phyloP scores from a whole-genome alignment of 306 rosid species.

The Pyrus betulifolia region DNA sequence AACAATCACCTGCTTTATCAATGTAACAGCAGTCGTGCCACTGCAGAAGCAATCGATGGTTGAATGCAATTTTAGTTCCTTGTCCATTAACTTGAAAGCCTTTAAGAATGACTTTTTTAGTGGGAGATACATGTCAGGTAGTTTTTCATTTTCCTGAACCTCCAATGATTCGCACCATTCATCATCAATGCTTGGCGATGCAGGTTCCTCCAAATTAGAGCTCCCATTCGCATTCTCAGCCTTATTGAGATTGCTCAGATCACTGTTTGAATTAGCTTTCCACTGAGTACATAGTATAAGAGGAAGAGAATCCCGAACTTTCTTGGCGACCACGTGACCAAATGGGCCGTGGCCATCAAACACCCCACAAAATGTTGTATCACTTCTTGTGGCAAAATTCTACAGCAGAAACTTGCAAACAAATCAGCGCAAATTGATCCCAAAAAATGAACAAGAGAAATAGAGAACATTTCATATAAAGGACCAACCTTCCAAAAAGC shows the following conservation, averaged over 20 bases:
- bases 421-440: background rate
- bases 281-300: constrained; percentile 32
- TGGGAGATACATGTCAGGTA: constrained; percentile 34
- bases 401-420: constrained; percentile 10
- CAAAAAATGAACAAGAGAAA: background rate
- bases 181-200: constrained; percentile 28
- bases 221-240: constrained; percentile 4
- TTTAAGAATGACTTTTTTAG: constrained; percentile 33
- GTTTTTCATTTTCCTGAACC: constrained; percentile 16
- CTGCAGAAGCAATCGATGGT: constrained; percentile 53
- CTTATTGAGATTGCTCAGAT: constrained; percentile 8
- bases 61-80: constrained; percentile 37
- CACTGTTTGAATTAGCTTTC: constrained; percentile 25
- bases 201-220: constrained; percentile 19
- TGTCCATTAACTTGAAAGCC: constrained; percentile 49
- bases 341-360: constrained; percentile 58
- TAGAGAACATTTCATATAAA: background rate
- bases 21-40: constrained; percentile 41
- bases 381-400: constrained; percentile 34
- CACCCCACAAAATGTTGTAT: constrained; percentile 47
- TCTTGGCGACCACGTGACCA: constrained; percentile 50
- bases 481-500: background rate
- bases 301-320: constrained; percentile 46
- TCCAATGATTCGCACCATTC: constrained; percentile 27
- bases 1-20: constrained; percentile 39